Evolutionary conservation across 352 stramenopile species (phyloP).

Genomic region (Blastocystis sp.): DNA sequence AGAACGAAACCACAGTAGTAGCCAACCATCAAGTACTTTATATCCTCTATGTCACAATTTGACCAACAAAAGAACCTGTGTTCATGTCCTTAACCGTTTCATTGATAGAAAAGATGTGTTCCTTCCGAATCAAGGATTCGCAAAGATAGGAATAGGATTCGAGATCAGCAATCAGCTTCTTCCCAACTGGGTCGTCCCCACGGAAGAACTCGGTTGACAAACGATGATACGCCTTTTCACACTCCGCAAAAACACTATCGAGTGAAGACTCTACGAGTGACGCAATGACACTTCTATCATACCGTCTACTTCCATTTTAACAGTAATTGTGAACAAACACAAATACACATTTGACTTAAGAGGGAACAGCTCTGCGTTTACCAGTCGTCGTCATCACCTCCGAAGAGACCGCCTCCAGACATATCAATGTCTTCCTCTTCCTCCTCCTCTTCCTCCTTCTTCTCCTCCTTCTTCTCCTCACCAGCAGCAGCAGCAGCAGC

Average conservation of each 20-base stretch:
- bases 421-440: slow-evolving; percentile 63
- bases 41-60: background rate
- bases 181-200: background rate
- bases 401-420: slow-evolving; percentile 60
- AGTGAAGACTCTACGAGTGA: background rate
- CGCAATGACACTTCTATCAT: background rate
- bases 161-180: background rate
- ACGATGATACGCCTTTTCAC: slow-evolving; percentile 27
- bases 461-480: slow-evolving; percentile 56
- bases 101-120: slow-evolving; percentile 50
- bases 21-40: slow-evolving; percentile 55
- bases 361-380: slow-evolving; percentile 38
- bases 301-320: slow-evolving; percentile 1
- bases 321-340: slow-evolving; percentile 22
- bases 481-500: slow-evolving; percentile 59
- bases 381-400: slow-evolving; percentile 59
- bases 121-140: slow-evolving; percentile 32
- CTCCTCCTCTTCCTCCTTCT: slow-evolving; percentile 63
- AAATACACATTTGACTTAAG: slow-evolving; percentile 21
- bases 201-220: slow-evolving; percentile 19
- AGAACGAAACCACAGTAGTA: slow-evolving; percentile 33
- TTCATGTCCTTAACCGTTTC: slow-evolving; percentile 42
- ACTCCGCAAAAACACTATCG: slow-evolving; percentile 7
- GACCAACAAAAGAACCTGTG: background rate
- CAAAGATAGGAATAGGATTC: background rate